A percentile compares a stretch with the other conserved stretches of the same genome.
Conservation (phyloP, 1,284 basidiomycete genomes). For the Rhizoctonia solani region DNA sequence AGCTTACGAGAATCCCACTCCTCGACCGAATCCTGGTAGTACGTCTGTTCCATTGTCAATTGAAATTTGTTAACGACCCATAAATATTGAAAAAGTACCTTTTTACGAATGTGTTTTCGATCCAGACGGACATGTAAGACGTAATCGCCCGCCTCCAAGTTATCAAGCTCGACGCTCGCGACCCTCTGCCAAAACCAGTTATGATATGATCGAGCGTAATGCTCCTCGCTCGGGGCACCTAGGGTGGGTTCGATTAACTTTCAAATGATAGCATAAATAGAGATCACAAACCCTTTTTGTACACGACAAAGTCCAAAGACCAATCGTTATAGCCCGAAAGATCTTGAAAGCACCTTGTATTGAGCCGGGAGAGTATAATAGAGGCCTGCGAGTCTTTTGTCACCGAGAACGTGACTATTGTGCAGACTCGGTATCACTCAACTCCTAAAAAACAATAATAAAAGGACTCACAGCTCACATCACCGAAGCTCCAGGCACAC, state of each 20-base stretch:
- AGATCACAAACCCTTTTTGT: neutral
- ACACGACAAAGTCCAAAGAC: conserved; percentile 27
- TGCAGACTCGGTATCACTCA: neutral
- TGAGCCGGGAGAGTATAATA: conserved; percentile 7
- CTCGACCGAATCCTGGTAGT: conserved; percentile 15
- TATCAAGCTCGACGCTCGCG: conserved; percentile 12
- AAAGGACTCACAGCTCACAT: conserved; percentile 42
- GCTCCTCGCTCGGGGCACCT: conserved; percentile 14
- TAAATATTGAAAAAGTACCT: conserved; percentile 1
- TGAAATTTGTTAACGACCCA: neutral
- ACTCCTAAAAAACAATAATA: neutral
- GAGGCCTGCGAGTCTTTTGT: conserved; percentile 1
- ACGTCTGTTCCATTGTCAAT: neutral
- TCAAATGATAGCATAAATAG: neutral
- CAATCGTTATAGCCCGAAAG: conserved; percentile 12
- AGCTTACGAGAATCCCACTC: conserved; percentile 36
- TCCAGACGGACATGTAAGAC: conserved; percentile 23
- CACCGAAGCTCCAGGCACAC: conserved; percentile 55
- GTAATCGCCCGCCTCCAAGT: conserved; percentile 24
- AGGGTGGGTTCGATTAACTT: neutral
- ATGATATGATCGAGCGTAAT: conserved; percentile 8
- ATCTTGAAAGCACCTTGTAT: conserved; percentile 4
- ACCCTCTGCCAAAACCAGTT: conserved; percentile 14
- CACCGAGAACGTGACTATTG: conserved; percentile 17
- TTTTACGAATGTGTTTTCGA: conserved; percentile 17